Percentiles rank a stretch among this genome's conserved stretches.
These are phyloP conservation scores for Chiua sp. DNA, from an alignment of 1,284 basidiomycete genomes.

Conservation along the genomic window DNA sequence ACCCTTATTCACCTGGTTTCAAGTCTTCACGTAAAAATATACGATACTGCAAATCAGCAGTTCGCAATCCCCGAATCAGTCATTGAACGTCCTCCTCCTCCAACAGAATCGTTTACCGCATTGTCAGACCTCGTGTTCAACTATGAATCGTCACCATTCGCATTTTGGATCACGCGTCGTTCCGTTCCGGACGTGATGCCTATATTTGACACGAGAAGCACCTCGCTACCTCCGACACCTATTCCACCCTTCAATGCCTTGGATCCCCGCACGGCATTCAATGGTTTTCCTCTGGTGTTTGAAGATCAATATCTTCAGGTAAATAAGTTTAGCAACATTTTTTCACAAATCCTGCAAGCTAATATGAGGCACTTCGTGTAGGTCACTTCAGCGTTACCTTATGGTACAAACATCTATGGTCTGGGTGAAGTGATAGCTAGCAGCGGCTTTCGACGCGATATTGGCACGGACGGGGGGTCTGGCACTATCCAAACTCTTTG, in stretches of 20 bases:
- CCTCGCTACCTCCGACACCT: conserved; percentile 58
- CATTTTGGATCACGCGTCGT: conserved; percentile 77
- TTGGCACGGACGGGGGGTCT: conserved; percentile 52
- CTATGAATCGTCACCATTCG: conserved; percentile 66
- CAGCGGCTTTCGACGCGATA: conserved; percentile 68
- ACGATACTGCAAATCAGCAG: conserved; percentile 65
- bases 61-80: conserved; percentile 71
- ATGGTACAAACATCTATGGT: conserved; percentile 77
- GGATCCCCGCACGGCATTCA: conserved; percentile 54
- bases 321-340: not conserved
- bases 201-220: conserved; percentile 72
- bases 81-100: conserved; percentile 49
- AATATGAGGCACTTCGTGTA: conserved; percentile 35
- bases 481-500: conserved; percentile 76
- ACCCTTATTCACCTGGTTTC: not conserved
- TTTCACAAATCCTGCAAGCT: not conserved
- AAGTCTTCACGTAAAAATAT: conserved; percentile 79
- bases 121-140: conserved; percentile 68
- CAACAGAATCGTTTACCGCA: conserved; percentile 38
- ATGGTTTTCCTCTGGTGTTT: conserved; percentile 68
- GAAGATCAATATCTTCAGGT: conserved; percentile 71
- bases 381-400: conserved; percentile 67
- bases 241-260: conserved; percentile 50
- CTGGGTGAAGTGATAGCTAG: conserved; percentile 76
- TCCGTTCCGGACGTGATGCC: conserved; percentile 58